Evolutionary conservation across 139 green algal genomes (phyloP).

Genomic region (Chlorella sp.): DNA sequence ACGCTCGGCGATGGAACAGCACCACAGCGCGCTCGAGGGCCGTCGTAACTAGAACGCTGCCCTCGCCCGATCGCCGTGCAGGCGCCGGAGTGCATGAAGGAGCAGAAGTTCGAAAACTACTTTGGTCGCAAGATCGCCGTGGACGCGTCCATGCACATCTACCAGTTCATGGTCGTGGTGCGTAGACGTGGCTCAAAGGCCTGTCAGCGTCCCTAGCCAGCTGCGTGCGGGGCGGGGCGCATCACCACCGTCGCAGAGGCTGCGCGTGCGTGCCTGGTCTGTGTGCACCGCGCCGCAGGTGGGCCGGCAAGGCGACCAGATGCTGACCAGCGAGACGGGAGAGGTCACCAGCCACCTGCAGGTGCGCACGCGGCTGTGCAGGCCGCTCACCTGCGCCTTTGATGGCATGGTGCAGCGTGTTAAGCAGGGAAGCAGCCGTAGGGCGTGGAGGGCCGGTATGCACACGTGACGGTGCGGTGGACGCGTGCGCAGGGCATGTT

Average conservation of each 20-base stretch:
- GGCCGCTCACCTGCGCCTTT: no score
- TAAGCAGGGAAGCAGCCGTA: no score
- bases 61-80: not conserved
- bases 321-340: constrained; percentile 88
- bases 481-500: constrained; percentile 93
- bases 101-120: constrained; percentile 94
- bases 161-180: constrained; percentile 91
- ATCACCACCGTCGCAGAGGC: no score
- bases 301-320: constrained; percentile 57
- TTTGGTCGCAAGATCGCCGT: constrained; percentile 96
- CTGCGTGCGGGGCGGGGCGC: no score
- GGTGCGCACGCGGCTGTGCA: no score
- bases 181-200: no score
- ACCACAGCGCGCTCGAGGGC: not conserved
- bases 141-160: constrained; percentile 98
- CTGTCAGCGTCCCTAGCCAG: no score
- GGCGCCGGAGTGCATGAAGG: constrained; percentile 59
- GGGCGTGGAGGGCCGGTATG: no score
- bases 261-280: no score
- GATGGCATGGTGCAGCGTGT: no score
- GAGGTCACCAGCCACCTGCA: constrained; percentile 84
- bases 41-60: not conserved
- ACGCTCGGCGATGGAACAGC: constrained; percentile 13
- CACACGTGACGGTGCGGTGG: no score
- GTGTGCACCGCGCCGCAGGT: no score